Percentiles rank a stretch among this genome's conserved stretches.
Conservation (phyloP, 305 asterid genomes). For the Fraxinus sp. region DNA sequence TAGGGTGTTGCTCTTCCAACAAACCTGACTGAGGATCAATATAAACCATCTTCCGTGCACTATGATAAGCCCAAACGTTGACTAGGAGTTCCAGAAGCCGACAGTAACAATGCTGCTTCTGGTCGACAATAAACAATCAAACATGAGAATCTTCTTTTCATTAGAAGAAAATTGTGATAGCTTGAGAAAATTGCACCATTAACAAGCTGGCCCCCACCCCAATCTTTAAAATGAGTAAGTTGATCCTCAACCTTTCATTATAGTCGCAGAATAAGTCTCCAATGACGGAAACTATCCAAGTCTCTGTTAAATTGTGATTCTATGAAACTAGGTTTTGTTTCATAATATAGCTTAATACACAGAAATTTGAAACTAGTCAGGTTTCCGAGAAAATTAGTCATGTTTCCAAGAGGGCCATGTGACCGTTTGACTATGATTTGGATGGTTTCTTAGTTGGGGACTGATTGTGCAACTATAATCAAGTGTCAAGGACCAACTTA, state of each 20-base stretch:
- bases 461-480: neutral
- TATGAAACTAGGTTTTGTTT: neutral
- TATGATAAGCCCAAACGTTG: conserved; percentile 96
- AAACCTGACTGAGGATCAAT: conserved; percentile 71
- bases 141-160: conserved; percentile 18
- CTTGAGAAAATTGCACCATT: neutral
- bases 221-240: neutral
- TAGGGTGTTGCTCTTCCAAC: conserved; percentile 70
- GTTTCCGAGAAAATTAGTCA: neutral
- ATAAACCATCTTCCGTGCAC: conserved; percentile 77
- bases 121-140: conserved; percentile 31
- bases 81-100: conserved; percentile 76
- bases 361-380: neutral
- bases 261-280: neutral
- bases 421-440: neutral
- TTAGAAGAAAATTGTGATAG: neutral
- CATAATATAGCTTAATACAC: neutral
- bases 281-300: neutral
- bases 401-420: neutral
- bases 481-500: neutral
- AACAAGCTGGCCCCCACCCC: neutral
- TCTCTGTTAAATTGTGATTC: neutral
- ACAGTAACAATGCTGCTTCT: conserved; percentile 87
- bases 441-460: neutral
- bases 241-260: neutral